Evolutionary conservation across 2,329 filamentous ascomycete species (phyloP), one percentile per base, ranked within the genome.

Genomic region (Claviceps digitariae): DNA sequence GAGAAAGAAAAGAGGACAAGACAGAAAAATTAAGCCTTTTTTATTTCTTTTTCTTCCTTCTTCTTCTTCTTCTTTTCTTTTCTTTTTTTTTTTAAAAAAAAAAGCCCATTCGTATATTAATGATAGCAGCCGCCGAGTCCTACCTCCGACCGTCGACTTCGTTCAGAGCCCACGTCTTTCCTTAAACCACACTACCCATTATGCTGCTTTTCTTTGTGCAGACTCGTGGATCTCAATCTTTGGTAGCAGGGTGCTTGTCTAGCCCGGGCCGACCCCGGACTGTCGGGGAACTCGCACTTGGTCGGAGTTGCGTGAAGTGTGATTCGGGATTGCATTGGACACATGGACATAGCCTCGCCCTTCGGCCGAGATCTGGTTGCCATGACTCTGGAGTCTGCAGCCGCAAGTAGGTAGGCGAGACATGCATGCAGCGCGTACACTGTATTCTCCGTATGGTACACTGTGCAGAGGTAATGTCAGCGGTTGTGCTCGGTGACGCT

Each of bases 281-380:
- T 34, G 20, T 50, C 20, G 20, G 34, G 38, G 52, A 45, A 50
- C 47, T 49, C n/a, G 23, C n/a, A 31, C 23, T 53, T 41, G n/a
- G 36, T 21, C 10, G 43, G 29, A 45, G 31, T 25, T n/a, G 29
- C 31, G 41, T 15, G 17, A 45, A 45, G 47, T 44, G 15, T 41
- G 23, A n/a, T 44, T 34, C 45, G 44, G 44, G 20, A 21, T 31
- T 25, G 47, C 23, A 20, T 15, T 27, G 15, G 41, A 46, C 51
- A 45, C 43, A 45, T 25, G 21, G 43, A 25, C 23, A 9, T 10
- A 23, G 12, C 46, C 50, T 41, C 25, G 8, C 13, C 12, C 53
- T 43, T 57, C 55, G 55, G 55, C 54, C 53, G 54, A 57, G 51
- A 57, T 50, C 46, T 50, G 46, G 47, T 12, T 29, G 29, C 49